phyloP scores from a whole-genome alignment of 2,329 filamentous ascomycete species.

The Calonectria montana region DNA sequence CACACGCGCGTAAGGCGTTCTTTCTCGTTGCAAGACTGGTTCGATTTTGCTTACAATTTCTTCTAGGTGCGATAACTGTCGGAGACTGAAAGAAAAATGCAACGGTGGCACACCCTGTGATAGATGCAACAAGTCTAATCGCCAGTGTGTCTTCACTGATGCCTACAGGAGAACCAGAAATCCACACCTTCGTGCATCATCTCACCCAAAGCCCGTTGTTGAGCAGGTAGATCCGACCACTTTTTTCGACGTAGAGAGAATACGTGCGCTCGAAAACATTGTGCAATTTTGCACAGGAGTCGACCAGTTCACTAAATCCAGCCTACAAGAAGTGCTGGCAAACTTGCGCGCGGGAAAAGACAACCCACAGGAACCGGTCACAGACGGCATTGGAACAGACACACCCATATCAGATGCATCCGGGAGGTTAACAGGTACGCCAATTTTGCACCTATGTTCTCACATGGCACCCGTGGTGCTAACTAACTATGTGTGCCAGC shows the following conservation, averaged over 20 bases:
- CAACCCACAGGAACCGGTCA: not conserved
- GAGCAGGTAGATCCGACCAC: not conserved
- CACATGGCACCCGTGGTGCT: not conserved
- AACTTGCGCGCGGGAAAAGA: not conserved
- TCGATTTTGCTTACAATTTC: not conserved
- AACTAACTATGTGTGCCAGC: not conserved
- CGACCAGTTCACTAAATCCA: constrained; percentile 19
- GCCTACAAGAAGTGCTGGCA: constrained; percentile 16
- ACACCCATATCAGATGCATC: not conserved
- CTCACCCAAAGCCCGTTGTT: not conserved
- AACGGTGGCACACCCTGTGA: constrained; percentile 31
- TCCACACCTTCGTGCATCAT: not conserved
- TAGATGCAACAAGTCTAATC: constrained; percentile 31
- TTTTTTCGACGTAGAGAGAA: constrained; percentile 32
- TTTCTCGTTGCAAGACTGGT: not conserved
- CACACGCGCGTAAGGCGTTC: not conserved
- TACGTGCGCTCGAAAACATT: constrained; percentile 31
- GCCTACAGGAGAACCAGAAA: constrained; percentile 24
- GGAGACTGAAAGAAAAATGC: constrained; percentile 37
- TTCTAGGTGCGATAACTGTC: constrained; percentile 34
- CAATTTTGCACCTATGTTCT: not conserved
- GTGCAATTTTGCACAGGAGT: constrained; percentile 32
- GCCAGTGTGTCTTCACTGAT: constrained; percentile 29
- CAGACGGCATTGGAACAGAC: not conserved
- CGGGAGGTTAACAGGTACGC: not conserved